Evolutionary conservation across 768 basidiomycete species (phyloP).

Genomic region (Lepiota venenata): DNA sequence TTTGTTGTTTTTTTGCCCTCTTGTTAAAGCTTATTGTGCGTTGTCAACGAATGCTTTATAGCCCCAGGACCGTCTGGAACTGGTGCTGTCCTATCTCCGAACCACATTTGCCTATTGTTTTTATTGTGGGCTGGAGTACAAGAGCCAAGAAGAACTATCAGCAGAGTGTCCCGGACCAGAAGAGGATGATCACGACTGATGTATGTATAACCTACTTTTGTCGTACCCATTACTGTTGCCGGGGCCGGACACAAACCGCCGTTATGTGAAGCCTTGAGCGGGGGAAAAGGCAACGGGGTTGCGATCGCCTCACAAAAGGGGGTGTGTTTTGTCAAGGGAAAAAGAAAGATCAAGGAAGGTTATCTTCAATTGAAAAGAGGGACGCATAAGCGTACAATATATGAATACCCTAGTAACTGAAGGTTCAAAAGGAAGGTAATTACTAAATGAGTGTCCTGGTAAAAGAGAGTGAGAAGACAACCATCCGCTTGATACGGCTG

Average conservation of each 20-base stretch:
- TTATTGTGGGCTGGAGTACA: constrained; percentile 84
- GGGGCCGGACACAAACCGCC: no score
- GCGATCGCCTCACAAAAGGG: background rate
- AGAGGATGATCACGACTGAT: constrained; percentile 79
- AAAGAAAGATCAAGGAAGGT: background rate
- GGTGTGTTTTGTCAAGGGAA: background rate
- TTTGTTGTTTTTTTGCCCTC: constrained; percentile 24
- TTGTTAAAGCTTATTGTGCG: background rate
- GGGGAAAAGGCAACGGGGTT: background rate
- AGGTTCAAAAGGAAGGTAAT: constrained; percentile 2
- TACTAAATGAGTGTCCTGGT: constrained; percentile 6
- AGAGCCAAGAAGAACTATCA: constrained; percentile 53
- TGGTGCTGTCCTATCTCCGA: constrained; percentile 73
- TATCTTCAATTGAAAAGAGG: background rate
- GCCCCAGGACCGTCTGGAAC: constrained; percentile 67
- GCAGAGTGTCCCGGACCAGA: constrained; percentile 68
- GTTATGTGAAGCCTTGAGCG: background rate
- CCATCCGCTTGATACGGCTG: background rate
- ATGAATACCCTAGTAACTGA: constrained; percentile 8
- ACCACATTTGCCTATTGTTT: constrained; percentile 75
- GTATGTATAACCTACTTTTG: background rate
- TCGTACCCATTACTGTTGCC: no score
- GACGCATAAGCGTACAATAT: background rate
- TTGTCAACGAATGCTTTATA: constrained; percentile 24
- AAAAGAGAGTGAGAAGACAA: constrained; percentile 4